Percentiles rank a stretch among this genome's conserved stretches.
These are phyloP conservation scores for Ambrosiella beaveri DNA, from an alignment of 2,329 filamentous ascomycete species.

Conservation along the genomic window DNA sequence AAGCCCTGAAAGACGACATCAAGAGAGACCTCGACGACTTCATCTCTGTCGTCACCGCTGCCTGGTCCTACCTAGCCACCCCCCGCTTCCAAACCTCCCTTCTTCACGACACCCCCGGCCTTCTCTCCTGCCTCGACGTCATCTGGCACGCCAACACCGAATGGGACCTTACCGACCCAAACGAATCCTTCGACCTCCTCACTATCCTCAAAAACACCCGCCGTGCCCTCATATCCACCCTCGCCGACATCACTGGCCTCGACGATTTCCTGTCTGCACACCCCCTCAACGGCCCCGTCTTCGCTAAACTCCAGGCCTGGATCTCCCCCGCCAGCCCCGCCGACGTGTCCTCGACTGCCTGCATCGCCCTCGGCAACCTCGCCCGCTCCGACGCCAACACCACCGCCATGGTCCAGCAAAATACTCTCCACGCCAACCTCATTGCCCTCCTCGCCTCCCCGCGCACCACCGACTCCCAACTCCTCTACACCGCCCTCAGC, in stretches of 20 bases:
- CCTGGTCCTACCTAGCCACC: slow-evolving; percentile 38
- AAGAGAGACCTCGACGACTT: slow-evolving; percentile 37
- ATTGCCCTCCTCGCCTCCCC: slow-evolving; percentile 27
- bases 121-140: slow-evolving; percentile 15
- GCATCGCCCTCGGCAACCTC: slow-evolving; percentile 44
- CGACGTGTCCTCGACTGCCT: slow-evolving; percentile 38
- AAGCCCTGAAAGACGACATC: slow-evolving; percentile 26
- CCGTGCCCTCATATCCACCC: slow-evolving; percentile 19
- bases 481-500: slow-evolving; percentile 38
- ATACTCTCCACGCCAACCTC: slow-evolving; percentile 28
- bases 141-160: slow-evolving; percentile 2
- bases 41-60: slow-evolving; percentile 31
- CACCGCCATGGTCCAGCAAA: slow-evolving; percentile 28
- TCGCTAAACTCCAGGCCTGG: slow-evolving; percentile 30
- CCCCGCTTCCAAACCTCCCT: slow-evolving; percentile 33
- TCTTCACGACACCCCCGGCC: slow-evolving; percentile 21
- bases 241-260: slow-evolving; percentile 36
- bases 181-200: slow-evolving; percentile 27
- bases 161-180: slow-evolving; percentile 20
- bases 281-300: slow-evolving; percentile 26
- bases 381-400: slow-evolving; percentile 40
- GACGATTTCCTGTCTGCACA: slow-evolving; percentile 28
- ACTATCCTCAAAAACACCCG: slow-evolving; percentile 26
- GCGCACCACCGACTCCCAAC: slow-evolving; percentile 28
- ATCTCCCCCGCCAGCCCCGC: slow-evolving; percentile 22